Conservation (phyloP, 805 yeast species). For the Hanseniaspora nectarophila region DNA sequence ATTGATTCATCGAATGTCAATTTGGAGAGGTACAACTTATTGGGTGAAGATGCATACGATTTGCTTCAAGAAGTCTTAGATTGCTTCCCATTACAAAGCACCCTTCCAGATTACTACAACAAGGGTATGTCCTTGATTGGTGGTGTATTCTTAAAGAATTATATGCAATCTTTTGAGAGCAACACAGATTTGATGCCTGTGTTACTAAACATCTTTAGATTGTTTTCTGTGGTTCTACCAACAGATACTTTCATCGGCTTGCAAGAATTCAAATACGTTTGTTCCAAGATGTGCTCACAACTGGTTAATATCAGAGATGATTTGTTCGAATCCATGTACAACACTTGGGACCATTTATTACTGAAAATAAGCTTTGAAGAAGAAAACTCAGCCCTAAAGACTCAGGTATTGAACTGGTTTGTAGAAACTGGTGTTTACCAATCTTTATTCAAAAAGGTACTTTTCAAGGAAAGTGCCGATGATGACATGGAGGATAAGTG, state of each 20-base stretch:
- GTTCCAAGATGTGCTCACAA: slow-evolving; percentile 42
- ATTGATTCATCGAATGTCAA: slow-evolving; percentile 50
- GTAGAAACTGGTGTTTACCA: slow-evolving; percentile 22
- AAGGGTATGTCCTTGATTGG: slow-evolving; percentile 28
- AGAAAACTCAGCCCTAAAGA: slow-evolving; percentile 15
- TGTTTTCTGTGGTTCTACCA: slow-evolving; percentile 45
- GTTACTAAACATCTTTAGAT: slow-evolving; percentile 47
- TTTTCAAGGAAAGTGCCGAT: slow-evolving; percentile 25
- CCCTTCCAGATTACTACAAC: slow-evolving; percentile 19
- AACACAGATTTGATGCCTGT: slow-evolving; percentile 66
- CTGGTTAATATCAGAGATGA: slow-evolving; percentile 59
- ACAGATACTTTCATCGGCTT: slow-evolving; percentile 29
- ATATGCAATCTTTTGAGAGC: slow-evolving; percentile 48
- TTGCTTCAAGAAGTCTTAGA: slow-evolving; percentile 65
- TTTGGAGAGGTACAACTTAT: slow-evolving; percentile 32
- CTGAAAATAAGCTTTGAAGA: slow-evolving; percentile 12
- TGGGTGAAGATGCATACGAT: slow-evolving; percentile 79
- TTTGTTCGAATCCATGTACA: slow-evolving; percentile 40
- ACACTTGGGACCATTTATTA: slow-evolving; percentile 27
- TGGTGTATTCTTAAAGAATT: slow-evolving; percentile 35
- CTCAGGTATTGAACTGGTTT: slow-evolving; percentile 21
- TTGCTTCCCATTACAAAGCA: slow-evolving; percentile 38
- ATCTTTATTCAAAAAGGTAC: slow-evolving; percentile 24
- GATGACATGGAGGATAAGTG: slow-evolving; percentile 28
- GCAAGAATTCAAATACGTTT: slow-evolving; percentile 32